Base-by-base conservation (phyloP, 306 rosid genomes). In the Quercus bicolor region DNA sequence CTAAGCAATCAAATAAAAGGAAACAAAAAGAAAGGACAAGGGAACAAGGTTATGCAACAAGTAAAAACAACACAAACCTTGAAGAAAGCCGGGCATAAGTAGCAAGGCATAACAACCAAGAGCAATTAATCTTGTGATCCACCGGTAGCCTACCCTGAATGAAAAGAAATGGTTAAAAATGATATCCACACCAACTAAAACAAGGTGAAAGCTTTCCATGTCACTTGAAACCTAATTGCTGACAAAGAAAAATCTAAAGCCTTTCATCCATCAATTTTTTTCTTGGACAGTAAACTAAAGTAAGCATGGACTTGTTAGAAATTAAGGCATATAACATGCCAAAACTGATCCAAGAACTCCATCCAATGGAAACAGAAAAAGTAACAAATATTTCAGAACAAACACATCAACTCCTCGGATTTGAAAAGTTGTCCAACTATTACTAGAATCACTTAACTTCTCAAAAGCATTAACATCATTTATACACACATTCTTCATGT, bases 51-150 rank as follows among this genome's bases (percentile, higher is more conserved):
- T 14, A 62, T 28, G n/a, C 43, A 26, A 26, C 20, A 59, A 26
- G 69, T 24, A 33, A 31, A 43, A 16, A 75, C 52, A 64, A 61
- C 40, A 79, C 83, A 48, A 74, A 93, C 97, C 98, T 90, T 88
- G 98, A 72, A 93, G 89, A 86, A 96, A 96, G 18, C 99, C 98
- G 0, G 98, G 99, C 96, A 91, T 78, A 29, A 96, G 99, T 73
- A 96, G 85, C 86, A 93, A 66, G 55, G 97, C 96, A 75, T 91
- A 96, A 68, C 84, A 86, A 78, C 64, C 90, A 68, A 91, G 99
- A 56, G 93, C 96, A 85, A 90, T 85, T 18, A 87, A 79, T 77
- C 73, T 78, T 2, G 82, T 80, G 18, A 96, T 90, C 99, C 99
- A 96, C 62, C 89, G 93, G 83, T 89, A 96, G 79, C 99, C 99